Base-by-base conservation (phyloP, 2,329 filamentous ascomycete species). In the Cercospora brassicicola region DNA sequence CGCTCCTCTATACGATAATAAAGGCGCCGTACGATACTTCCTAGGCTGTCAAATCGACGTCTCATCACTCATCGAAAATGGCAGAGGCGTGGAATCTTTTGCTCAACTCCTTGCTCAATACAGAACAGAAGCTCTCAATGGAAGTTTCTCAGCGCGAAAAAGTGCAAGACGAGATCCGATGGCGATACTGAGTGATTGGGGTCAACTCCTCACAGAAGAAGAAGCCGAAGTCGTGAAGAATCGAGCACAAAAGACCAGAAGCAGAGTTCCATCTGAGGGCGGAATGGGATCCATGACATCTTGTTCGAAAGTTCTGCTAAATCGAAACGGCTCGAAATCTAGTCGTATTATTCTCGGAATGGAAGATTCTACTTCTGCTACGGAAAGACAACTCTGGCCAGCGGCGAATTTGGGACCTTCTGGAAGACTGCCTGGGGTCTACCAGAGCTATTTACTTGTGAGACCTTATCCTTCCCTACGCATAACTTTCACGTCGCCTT, bases 401-500 rank as follows among this genome's bases (percentile, higher is more conserved):
- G 60, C 73, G 33, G 68, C 73, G 1, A 73, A 66, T 18, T 72
- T 79, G 4, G 78, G 79, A 2, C 73, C 73, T 1, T 76, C 74
- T 7, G 78, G 78, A 0, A 70, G 78, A 8, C 61, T 80, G 4
- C 79, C 79, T 1, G 79, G 79, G 6, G 78, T 80, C 0, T 80
- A 79, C 59, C 79, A 79, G 62, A 79, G 78, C 57, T 90, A 89
- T 73, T 82, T 90, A n/a, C 84, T 90, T 18, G 85, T 90, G 4
- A 83, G 89, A 3, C 90, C 90, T 0, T 87, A 87, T 70, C 89
- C 90, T 0, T 89, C 84, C 39, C 81, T 92, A 0, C 85, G 86
- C 1, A 88, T 92, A 62, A 84, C 91, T 0, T 92, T 92, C 75
- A 89, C 89, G 2, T 90, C 88, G 0, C 89, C 89, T 0, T 86